A percentile compares a stretch with the other conserved stretches of the same genome.
These are phyloP conservation scores for Paramyrothecium roridum DNA, from an alignment of 2,329 filamentous ascomycete species.

Conservation along the genomic window DNA sequence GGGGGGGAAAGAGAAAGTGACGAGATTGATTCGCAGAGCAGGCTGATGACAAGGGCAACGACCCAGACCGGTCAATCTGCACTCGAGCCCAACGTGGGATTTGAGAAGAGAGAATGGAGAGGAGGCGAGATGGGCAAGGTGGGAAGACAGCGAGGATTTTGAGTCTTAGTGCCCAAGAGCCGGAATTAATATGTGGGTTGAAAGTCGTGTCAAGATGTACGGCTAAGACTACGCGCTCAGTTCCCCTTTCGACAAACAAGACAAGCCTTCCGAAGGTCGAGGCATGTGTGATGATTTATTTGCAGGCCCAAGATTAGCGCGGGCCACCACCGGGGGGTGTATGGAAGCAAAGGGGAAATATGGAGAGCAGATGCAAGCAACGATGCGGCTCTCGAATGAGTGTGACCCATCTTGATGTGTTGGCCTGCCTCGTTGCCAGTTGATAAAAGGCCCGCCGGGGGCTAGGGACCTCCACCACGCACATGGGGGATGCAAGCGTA, in stretches of 20 bases:
- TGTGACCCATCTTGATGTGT: slow-evolving; percentile 80
- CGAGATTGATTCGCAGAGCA: not conserved
- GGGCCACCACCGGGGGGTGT: slow-evolving; percentile 41
- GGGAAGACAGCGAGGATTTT: slow-evolving; percentile 10
- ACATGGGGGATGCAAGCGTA: slow-evolving; percentile 31
- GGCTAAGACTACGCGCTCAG: slow-evolving; percentile 46
- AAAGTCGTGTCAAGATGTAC: slow-evolving; percentile 29
- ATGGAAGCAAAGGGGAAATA: slow-evolving; percentile 29
- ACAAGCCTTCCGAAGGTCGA: slow-evolving; percentile 48
- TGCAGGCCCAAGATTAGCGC: slow-evolving; percentile 55
- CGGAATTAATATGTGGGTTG: slow-evolving; percentile 12
- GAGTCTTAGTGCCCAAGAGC: slow-evolving; percentile 8
- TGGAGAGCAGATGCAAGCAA: slow-evolving; percentile 49
- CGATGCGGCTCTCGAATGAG: slow-evolving; percentile 64
- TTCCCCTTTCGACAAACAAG: slow-evolving; percentile 37
- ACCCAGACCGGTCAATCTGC: slow-evolving; percentile 34
- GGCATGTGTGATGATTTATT: slow-evolving; percentile 60
- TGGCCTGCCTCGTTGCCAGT: slow-evolving; percentile 86
- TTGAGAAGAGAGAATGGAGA: slow-evolving; percentile 25
- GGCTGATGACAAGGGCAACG: not conserved
- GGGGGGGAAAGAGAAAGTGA: slow-evolving; percentile 3
- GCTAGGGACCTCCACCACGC: slow-evolving; percentile 60
- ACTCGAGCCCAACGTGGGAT: slow-evolving; percentile 50
- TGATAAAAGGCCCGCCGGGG: slow-evolving; percentile 55
- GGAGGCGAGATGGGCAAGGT: slow-evolving; percentile 5